These are phyloP conservation scores for Peronospora belbahrii DNA, from an alignment of 352 stramenopile species.

Conservation along the genomic window DNA sequence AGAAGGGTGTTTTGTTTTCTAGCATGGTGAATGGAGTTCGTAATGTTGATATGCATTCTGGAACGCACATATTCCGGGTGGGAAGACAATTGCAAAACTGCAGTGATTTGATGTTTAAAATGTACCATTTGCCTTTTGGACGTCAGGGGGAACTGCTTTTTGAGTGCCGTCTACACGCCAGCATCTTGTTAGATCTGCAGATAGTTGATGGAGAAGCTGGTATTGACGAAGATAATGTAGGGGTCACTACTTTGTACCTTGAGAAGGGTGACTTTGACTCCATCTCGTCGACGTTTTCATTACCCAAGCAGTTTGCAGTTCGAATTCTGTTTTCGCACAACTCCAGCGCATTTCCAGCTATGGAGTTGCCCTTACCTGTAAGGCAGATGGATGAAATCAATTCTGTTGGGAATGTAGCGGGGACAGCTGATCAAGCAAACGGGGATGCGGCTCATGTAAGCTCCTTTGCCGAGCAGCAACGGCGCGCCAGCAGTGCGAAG, in stretches of 20 bases:
- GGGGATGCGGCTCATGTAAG: conserved; percentile 10
- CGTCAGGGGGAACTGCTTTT: conserved; percentile 77
- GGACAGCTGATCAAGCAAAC: conserved; percentile 4
- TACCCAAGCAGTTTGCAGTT: conserved; percentile 61
- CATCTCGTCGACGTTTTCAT: conserved; percentile 56
- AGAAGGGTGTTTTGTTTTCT: conserved; percentile 81
- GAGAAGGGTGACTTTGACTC: conserved; percentile 78
- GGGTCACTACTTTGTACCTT: conserved; percentile 42
- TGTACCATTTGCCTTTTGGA: conserved; percentile 85
- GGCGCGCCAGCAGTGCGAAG: conserved; percentile 30
- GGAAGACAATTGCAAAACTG: conserved; percentile 51
- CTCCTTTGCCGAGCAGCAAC: conserved; percentile 19
- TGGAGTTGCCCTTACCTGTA: conserved; percentile 21
- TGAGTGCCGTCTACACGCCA: conserved; percentile 63
- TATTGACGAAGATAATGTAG: conserved; percentile 25
- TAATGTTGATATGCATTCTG: conserved; percentile 47
- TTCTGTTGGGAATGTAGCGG: not conserved
- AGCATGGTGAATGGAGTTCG: conserved; percentile 79
- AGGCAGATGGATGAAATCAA: conserved; percentile 19
- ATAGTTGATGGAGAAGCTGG: conserved; percentile 16
- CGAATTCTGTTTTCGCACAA: conserved; percentile 48
- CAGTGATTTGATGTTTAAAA: conserved; percentile 68
- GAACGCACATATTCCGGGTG: conserved; percentile 60
- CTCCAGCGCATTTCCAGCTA: conserved; percentile 39
- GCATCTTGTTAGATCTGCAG: conserved; percentile 63